Evolutionary conservation across 177 flowering plant genomes (phyloP).

Genomic region (Tripterygium wilfordii): DNA sequence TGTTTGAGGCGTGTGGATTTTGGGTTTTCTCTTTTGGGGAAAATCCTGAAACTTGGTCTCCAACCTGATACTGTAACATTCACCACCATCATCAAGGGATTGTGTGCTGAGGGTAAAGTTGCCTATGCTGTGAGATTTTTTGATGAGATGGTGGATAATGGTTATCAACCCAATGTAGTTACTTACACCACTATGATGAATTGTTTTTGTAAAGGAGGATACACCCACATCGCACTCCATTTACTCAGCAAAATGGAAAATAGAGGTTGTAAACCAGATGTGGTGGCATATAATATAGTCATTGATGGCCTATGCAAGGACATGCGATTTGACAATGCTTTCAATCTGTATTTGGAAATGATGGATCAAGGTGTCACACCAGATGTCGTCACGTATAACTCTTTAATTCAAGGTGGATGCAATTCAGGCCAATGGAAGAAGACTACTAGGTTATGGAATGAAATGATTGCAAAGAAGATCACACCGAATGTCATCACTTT

Average conservation of each 20-base stretch:
- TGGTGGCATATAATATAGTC: slow-evolving; percentile 1
- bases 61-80: neutral
- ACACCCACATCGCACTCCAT: slow-evolving; percentile 3
- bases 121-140: slow-evolving; percentile 1
- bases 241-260: slow-evolving; percentile 6
- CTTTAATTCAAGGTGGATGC: too few relatives aligned
- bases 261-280: slow-evolving; percentile 3
- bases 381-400: too few relatives aligned
- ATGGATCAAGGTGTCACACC: neutral
- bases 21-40: slow-evolving; percentile 2
- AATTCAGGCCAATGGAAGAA: too few relatives aligned
- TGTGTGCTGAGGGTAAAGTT: neutral
- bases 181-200: slow-evolving; percentile 7
- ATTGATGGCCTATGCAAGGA: slow-evolving; percentile 10
- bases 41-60: slow-evolving; percentile 10
- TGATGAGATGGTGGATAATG: slow-evolving; percentile 6
- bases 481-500: too few relatives aligned
- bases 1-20: too few relatives aligned
- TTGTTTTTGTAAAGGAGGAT: slow-evolving; percentile 10
- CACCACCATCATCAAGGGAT: slow-evolving; percentile 8
- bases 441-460: too few relatives aligned
- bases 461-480: too few relatives aligned
- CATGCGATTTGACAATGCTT: slow-evolving; percentile 1
- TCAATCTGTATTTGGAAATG: slow-evolving; percentile 10
- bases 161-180: slow-evolving; percentile 1